Evolutionary conservation across 129 eudicot species (phyloP).

Genomic region (Glebionis coronaria): DNA sequence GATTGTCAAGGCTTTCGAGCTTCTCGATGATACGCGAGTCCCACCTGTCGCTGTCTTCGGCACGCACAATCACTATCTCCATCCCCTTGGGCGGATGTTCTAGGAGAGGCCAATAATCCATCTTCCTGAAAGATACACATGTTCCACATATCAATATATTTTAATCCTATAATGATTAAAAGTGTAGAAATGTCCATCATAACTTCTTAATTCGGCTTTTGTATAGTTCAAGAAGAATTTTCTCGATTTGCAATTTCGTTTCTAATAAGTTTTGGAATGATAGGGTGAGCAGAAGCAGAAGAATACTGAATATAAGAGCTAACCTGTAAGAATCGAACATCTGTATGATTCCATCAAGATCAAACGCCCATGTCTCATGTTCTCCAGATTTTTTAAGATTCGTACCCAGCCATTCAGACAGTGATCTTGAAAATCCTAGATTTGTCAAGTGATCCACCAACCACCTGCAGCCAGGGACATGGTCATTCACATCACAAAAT

Average conservation of each 20-base stretch:
- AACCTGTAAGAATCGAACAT: slow-evolving; percentile 95
- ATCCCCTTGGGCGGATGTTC: slow-evolving; percentile 81
- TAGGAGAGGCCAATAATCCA: slow-evolving; percentile 78
- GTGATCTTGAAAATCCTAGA: slow-evolving; percentile 76
- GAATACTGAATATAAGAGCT: not conserved
- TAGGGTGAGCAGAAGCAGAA: not conserved
- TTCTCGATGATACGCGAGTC: slow-evolving; percentile 47
- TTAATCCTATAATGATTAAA: not conserved
- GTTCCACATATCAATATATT: not conserved
- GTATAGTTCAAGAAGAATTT: no score
- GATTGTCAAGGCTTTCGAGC: slow-evolving; percentile 49
- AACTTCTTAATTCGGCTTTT: not conserved
- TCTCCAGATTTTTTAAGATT: slow-evolving; percentile 77
- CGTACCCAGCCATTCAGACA: slow-evolving; percentile 90
- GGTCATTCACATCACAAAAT: not conserved
- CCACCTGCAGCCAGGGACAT: slow-evolving; percentile 56
- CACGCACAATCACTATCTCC: slow-evolving; percentile 81
- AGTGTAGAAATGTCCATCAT: not conserved
- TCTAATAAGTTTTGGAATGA: no score
- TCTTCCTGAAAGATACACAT: slow-evolving; percentile 42
- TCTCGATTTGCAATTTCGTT: no score
- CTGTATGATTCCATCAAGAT: slow-evolving; percentile 81
- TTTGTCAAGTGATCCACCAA: slow-evolving; percentile 79
- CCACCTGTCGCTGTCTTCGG: slow-evolving; percentile 96
- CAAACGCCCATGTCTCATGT: slow-evolving; percentile 69